phyloP scores from a whole-genome alignment of 2,329 filamentous ascomycete species.

The Hirsutella rhossiliensis region DNA sequence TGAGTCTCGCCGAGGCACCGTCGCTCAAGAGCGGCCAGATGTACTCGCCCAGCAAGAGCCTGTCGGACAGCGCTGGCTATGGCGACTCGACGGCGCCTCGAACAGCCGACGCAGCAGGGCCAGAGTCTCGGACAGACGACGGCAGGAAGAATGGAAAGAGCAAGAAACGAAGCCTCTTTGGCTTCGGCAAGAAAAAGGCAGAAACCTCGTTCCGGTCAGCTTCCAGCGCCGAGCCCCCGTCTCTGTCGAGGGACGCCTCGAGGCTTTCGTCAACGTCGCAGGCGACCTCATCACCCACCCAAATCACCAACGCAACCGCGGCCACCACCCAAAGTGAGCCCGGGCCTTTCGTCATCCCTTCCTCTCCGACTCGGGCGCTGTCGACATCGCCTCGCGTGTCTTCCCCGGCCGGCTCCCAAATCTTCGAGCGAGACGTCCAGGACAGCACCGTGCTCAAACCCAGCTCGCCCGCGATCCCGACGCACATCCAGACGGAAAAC shows the following conservation, averaged over 20 bases:
- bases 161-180: conserved; percentile 47
- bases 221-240: conserved; percentile 19
- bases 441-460: conserved; percentile 57
- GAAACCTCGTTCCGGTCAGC: conserved; percentile 24
- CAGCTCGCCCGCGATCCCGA: conserved; percentile 74
- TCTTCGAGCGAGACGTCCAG: conserved; percentile 93
- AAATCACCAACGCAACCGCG: background rate
- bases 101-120: conserved; percentile 13
- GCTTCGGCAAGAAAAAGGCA: conserved; percentile 50
- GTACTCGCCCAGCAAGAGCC: conserved; percentile 4
- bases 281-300: conserved; percentile 27
- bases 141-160: conserved; percentile 17
- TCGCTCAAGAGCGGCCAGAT: conserved; percentile 7
- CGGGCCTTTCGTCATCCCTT: conserved; percentile 32
- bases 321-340: conserved; percentile 24
- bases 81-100: conserved; percentile 21
- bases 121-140: conserved; percentile 16
- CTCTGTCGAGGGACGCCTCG: conserved; percentile 22
- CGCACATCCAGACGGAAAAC: conserved; percentile 89
- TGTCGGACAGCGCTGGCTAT: conserved; percentile 14
- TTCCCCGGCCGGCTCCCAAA: conserved; percentile 67
- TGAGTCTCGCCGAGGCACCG: conserved; percentile 18
- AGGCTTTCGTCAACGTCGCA: conserved; percentile 22
- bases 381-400: conserved; percentile 63
- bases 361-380: conserved; percentile 54